These are phyloP conservation scores for Pyricularia pennisetigena DNA, from an alignment of 2,329 filamentous ascomycete species.

Conservation along the genomic window DNA sequence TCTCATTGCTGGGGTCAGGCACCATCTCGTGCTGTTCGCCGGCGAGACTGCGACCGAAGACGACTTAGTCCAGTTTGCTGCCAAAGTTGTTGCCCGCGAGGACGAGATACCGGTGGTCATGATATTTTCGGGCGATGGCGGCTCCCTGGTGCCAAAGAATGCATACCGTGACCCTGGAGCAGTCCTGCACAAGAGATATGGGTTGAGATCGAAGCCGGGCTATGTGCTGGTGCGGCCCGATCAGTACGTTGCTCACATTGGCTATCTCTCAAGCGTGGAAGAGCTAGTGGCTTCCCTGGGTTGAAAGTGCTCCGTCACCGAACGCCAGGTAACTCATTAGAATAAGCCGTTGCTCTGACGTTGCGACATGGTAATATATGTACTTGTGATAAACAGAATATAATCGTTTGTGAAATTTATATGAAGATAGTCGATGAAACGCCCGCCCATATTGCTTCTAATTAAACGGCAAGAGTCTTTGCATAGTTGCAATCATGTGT, in stretches of 20 bases:
- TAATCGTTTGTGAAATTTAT: neutral
- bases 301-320: neutral
- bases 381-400: neutral
- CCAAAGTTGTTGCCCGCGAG: slow-evolving; percentile 11
- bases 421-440: neutral
- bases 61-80: slow-evolving; percentile 11
- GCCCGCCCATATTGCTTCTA: neutral
- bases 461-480: neutral
- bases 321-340: neutral
- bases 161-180: slow-evolving; percentile 15
- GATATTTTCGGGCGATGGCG: neutral
- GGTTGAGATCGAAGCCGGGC: slow-evolving; percentile 15
- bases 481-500: neutral
- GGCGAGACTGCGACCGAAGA: slow-evolving; percentile 8
- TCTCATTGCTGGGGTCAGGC: slow-evolving; percentile 14
- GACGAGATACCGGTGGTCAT: slow-evolving; percentile 3
- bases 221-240: slow-evolving; percentile 22
- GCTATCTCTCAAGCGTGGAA: slow-evolving; percentile 14
- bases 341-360: neutral
- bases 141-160: slow-evolving; percentile 1
- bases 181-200: slow-evolving; percentile 17
- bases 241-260: slow-evolving; percentile 21
- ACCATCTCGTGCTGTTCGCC: slow-evolving; percentile 22
- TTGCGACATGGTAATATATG: neutral
- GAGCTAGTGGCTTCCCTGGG: slow-evolving; percentile 13